Evolutionary conservation across 495 filamentous ascomycete genomes (phyloP).

Genomic region (Penicillium steckii): DNA sequence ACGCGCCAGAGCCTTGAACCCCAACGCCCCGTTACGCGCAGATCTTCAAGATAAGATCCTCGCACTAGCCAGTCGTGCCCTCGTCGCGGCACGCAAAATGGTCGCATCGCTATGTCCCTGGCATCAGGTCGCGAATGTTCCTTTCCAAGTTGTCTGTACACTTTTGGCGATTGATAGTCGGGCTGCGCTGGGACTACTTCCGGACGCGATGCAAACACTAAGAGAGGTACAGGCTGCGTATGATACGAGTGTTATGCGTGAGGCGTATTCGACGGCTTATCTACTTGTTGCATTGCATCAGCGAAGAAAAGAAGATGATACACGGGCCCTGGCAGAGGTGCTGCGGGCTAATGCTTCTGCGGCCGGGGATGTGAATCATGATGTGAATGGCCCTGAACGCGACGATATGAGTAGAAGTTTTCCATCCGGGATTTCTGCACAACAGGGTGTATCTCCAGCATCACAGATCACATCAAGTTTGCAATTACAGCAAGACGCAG

Average conservation of each 20-base stretch:
- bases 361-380: slow-evolving; percentile 8
- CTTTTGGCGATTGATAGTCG: slow-evolving; percentile 52
- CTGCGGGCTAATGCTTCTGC: slow-evolving; percentile 32
- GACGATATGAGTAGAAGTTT: not conserved
- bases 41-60: slow-evolving; percentile 38
- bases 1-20: slow-evolving; percentile 45
- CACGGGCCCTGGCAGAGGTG: slow-evolving; percentile 32
- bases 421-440: not conserved
- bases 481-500: slow-evolving; percentile 4
- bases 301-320: slow-evolving; percentile 44
- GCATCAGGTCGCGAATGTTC: slow-evolving; percentile 54
- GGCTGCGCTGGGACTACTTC: slow-evolving; percentile 43
- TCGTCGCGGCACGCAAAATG: slow-evolving; percentile 41
- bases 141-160: slow-evolving; percentile 55
- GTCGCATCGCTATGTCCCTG: slow-evolving; percentile 41
- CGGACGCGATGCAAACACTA: slow-evolving; percentile 51
- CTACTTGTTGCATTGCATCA: slow-evolving; percentile 47
- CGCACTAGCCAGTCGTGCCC: slow-evolving; percentile 28
- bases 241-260: slow-evolving; percentile 46
- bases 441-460: not conserved
- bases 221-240: slow-evolving; percentile 43
- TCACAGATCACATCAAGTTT: not conserved
- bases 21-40: slow-evolving; percentile 26
- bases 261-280: slow-evolving; percentile 53
- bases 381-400: not conserved